A percentile compares a stretch with the other conserved stretches of the same genome.
Evolutionary conservation across 2,329 filamentous ascomycete species (phyloP).

Genomic region (Lecanosticta acicola): DNA sequence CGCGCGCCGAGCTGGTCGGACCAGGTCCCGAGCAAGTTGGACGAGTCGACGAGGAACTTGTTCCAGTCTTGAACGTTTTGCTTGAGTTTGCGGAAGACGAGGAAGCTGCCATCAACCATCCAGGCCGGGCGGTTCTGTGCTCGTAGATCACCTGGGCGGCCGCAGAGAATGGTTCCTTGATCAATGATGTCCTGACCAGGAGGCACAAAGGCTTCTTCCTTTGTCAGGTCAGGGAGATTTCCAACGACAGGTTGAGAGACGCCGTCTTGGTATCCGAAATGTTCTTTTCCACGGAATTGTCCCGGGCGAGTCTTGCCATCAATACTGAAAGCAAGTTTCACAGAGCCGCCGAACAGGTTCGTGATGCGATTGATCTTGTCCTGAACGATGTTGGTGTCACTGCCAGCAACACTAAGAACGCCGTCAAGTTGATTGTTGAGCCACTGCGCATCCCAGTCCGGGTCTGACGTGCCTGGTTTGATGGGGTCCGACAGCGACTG

Average conservation of each 20-base stretch:
- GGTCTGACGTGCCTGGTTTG: conserved; percentile 22
- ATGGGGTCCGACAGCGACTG: conserved; percentile 23
- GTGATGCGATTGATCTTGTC: conserved; percentile 29
- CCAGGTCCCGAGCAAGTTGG: conserved; percentile 24
- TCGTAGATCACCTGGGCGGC: conserved; percentile 34
- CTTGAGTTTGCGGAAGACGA: conserved; percentile 41
- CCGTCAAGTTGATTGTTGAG: conserved; percentile 34
- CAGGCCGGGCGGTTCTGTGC: conserved; percentile 29
- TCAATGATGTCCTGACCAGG: conserved; percentile 31
- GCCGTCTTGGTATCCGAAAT: conserved; percentile 43
- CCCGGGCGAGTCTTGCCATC: conserved; percentile 34
- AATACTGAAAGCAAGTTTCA: conserved; percentile 31
- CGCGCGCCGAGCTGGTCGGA: conserved; percentile 39
- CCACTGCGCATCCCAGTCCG: conserved; percentile 27
- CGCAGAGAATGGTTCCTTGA: conserved; percentile 37
- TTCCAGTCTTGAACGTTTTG: conserved; percentile 45
- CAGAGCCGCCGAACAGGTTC: conserved; percentile 25
- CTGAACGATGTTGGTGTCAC: conserved; percentile 25
- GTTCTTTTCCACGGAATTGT: conserved; percentile 35
- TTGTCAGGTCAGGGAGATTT: conserved; percentile 27
- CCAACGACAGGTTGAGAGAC: conserved; percentile 39
- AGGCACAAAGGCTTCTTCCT: conserved; percentile 16
- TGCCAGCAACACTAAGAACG: conserved; percentile 34
- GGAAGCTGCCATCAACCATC: conserved; percentile 43
- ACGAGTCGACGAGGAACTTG: conserved; percentile 35